These are phyloP conservation scores for Lactarius deliciosus DNA, from an alignment of 768 basidiomycete species.

Conservation along the genomic window DNA sequence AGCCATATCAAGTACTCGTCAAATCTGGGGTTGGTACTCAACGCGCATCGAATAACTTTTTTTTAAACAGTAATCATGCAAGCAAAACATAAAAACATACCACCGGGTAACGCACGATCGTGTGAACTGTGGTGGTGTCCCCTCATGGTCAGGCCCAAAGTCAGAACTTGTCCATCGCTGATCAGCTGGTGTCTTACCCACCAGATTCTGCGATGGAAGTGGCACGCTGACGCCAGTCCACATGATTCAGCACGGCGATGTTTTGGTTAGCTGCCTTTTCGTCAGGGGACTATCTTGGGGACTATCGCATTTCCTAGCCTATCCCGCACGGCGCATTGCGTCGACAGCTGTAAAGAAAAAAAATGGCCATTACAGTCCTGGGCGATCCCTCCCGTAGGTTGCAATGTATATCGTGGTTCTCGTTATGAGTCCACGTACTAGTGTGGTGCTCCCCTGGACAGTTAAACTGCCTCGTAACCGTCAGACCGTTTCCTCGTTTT, in stretches of 20 bases:
- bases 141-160: neutral
- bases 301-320: neutral
- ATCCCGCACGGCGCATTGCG: neutral
- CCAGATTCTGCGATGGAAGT: neutral
- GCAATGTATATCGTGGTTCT: neutral
- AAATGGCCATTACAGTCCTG: neutral
- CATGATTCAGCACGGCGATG: neutral
- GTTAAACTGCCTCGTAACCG: neutral
- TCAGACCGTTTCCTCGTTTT: neutral
- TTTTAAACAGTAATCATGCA: no score
- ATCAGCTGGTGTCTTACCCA: neutral
- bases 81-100: neutral
- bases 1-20: neutral
- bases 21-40: neutral
- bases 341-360: neutral
- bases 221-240: neutral
- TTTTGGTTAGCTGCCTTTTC: neutral
- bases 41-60: neutral
- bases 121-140: neutral
- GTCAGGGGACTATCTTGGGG: neutral
- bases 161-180: neutral
- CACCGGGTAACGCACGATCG: neutral
- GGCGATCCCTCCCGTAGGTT: neutral
- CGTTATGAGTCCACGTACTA: slow-evolving; percentile 34
- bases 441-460: neutral